Conservation (phyloP, 495 filamentous ascomycete genomes). For the Xylaria scruposa region DNA sequence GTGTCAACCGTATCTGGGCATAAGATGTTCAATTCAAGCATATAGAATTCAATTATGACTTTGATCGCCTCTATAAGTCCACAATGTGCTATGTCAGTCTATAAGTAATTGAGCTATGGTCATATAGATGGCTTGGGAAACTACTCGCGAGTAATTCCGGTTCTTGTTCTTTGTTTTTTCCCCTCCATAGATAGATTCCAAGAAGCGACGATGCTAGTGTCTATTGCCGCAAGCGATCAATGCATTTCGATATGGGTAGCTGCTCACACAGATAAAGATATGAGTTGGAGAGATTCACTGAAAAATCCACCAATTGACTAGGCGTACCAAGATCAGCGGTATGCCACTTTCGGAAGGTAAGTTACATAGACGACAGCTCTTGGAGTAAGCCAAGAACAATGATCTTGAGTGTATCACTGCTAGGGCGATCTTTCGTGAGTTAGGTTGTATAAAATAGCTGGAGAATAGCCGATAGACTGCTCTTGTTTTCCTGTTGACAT, state of each 20-base stretch:
- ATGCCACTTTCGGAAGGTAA: conserved; percentile 21
- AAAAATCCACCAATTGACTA: conserved; percentile 5
- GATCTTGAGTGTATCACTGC: neutral
- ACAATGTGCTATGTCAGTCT: neutral
- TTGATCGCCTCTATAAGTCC: neutral
- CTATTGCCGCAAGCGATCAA: neutral
- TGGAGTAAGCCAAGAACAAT: conserved; percentile 22
- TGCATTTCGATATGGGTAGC: neutral
- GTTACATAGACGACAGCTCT: neutral
- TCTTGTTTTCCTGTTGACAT: neutral
- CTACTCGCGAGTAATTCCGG: neutral
- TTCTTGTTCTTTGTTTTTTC: neutral
- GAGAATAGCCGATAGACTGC: no score
- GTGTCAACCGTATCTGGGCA: neutral
- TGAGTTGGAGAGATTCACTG: neutral
- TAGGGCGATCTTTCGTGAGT: conserved; percentile 1
- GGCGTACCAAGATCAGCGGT: neutral
- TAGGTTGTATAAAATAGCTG: conserved; percentile 1
- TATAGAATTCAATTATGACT: neutral
- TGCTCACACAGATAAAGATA: neutral
- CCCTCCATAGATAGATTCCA: neutral
- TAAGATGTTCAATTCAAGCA: neutral
- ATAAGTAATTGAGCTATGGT: neutral
- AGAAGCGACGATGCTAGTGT: neutral
- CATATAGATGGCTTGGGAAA: neutral